phyloP scores from a whole-genome alignment of 108 stramenopile genomes.

The Fragilariopsis cylindrus region DNA sequence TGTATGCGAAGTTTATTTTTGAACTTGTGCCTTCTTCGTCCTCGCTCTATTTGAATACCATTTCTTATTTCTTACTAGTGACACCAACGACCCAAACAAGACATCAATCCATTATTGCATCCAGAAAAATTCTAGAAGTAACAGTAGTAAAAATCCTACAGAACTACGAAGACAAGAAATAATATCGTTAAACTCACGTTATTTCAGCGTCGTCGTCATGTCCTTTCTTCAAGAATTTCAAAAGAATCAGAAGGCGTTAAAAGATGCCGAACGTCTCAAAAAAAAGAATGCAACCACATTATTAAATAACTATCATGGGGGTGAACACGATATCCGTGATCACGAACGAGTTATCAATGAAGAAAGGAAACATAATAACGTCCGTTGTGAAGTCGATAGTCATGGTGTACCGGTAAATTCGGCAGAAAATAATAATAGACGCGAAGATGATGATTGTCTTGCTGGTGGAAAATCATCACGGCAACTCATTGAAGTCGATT shows the following conservation, averaged over 20 bases:
- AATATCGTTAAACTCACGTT: too few relatives aligned
- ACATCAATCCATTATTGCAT: too few relatives aligned
- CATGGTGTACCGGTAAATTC: too few relatives aligned
- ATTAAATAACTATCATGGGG: conserved; percentile 10
- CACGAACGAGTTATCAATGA: neutral
- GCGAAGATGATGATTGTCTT: neutral
- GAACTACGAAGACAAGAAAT: too few relatives aligned
- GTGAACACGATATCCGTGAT: conserved; percentile 1
- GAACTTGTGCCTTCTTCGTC: too few relatives aligned
- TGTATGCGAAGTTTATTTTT: too few relatives aligned
- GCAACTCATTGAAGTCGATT: neutral
- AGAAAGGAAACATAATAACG: neutral
- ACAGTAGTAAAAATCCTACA: too few relatives aligned
- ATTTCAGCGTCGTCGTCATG: neutral
- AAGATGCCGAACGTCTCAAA: conserved; percentile 1
- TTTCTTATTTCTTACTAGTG: too few relatives aligned
- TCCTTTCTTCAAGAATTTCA: conserved; percentile 15
- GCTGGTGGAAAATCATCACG: conserved; percentile 7
- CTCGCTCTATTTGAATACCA: too few relatives aligned
- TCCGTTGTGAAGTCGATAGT: too few relatives aligned
- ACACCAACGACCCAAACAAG: too few relatives aligned
- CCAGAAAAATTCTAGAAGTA: too few relatives aligned
- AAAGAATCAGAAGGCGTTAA: conserved; percentile 14
- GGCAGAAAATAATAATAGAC: neutral
- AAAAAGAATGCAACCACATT: conserved; percentile 12